Conservation (phyloP, 345 rosid species). For the Microthlaspi erraticum region DNA sequence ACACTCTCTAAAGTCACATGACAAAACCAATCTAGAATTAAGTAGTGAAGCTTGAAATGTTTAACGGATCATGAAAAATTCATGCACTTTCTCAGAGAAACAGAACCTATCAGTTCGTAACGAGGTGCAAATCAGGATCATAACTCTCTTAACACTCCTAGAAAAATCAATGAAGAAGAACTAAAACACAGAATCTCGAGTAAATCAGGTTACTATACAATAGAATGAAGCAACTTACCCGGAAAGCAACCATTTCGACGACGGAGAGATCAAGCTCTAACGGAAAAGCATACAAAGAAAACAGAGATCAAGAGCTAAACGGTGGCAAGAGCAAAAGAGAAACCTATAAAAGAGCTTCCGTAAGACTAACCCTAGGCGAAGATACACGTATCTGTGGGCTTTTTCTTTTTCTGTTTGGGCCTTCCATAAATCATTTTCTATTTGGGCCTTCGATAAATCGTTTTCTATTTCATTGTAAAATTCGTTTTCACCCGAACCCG, state of each 20-base stretch:
- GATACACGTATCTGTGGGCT: constrained; percentile 22
- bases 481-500: no score
- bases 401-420: constrained; percentile 27
- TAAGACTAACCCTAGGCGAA: constrained; percentile 17
- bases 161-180: background rate
- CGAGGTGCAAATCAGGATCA: no score
- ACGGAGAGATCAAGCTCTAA: constrained; percentile 36
- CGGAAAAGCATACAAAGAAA: constrained; percentile 10
- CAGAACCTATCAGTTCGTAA: no score
- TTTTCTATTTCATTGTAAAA: background rate
- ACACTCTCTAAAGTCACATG: background rate
- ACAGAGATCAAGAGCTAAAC: constrained; percentile 9
- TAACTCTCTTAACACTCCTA: no score
- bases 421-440: no score
- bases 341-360: constrained; percentile 9
- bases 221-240: constrained; percentile 35
- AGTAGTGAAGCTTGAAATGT: background rate
- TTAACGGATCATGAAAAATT: no score
- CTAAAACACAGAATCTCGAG: background rate
- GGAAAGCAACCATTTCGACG: constrained; percentile 36
- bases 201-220: no score
- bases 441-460: background rate
- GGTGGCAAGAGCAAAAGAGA: constrained; percentile 26
- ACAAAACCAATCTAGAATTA: background rate
- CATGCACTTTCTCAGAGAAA: no score